Evolutionary conservation across 495 filamentous ascomycete species (phyloP).

Genomic region (Filosporella fistucella): DNA sequence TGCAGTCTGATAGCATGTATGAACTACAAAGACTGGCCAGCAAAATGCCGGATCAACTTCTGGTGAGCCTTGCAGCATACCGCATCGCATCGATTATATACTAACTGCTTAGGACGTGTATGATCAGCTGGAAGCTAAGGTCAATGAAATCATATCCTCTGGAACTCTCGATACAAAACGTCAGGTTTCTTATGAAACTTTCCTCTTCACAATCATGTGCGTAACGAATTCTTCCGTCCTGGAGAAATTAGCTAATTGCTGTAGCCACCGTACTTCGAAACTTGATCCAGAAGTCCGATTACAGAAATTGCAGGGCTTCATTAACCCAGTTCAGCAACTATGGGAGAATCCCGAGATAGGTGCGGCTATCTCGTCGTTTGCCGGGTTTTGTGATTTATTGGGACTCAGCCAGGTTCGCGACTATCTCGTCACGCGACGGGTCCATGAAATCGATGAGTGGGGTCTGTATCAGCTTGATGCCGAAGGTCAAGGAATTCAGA

Average conservation of each 20-base stretch:
- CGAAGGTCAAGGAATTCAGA: conserved; percentile 74
- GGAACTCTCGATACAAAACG: conserved; percentile 72
- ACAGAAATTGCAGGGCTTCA: conserved; percentile 62
- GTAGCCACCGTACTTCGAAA: conserved; percentile 66
- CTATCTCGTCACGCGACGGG: conserved; percentile 67
- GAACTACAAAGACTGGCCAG: conserved; percentile 86
- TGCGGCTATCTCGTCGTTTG: conserved; percentile 66
- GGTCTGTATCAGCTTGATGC: conserved; percentile 67
- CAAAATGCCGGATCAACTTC: conserved; percentile 83
- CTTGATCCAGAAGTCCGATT: conserved; percentile 63
- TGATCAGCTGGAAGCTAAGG: conserved; percentile 75
- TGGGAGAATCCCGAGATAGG: conserved; percentile 74
- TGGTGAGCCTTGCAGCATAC: conserved; percentile 25
- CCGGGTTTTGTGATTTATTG: conserved; percentile 73
- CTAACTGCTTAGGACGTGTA: conserved; percentile 61
- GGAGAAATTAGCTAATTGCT: conserved; percentile 26
- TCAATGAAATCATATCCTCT: conserved; percentile 71
- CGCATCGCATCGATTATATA: neutral
- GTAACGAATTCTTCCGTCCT: conserved; percentile 27
- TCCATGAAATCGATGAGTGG: conserved; percentile 81
- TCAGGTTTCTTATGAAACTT: conserved; percentile 59
- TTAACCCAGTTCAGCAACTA: conserved; percentile 70
- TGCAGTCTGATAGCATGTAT: conserved; percentile 74
- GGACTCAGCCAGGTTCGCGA: conserved; percentile 74
- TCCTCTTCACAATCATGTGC: conserved; percentile 83